These are phyloP conservation scores for Chondrostereum purpureum DNA, from an alignment of 1,284 basidiomycete species.

Conservation along the genomic window DNA sequence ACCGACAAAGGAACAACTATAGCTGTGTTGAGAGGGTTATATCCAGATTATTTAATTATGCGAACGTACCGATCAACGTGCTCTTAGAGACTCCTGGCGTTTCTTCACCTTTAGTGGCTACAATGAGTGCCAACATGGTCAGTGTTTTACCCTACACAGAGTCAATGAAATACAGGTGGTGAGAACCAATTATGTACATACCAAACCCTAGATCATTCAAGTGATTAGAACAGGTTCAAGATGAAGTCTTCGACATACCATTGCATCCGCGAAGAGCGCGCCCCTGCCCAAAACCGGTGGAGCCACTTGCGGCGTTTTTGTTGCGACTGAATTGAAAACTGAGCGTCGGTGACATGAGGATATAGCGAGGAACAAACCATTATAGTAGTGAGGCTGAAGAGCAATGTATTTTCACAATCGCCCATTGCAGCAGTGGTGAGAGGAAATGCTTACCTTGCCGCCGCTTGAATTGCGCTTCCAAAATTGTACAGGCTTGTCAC, in stretches of 20 bases:
- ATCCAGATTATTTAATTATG: no score
- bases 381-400: conserved; percentile 57
- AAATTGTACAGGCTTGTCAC: conserved; percentile 78
- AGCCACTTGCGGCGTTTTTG: conserved; percentile 65
- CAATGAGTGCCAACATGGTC: conserved; percentile 70
- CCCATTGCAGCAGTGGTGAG: background rate
- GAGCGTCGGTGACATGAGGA: background rate
- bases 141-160: conserved; percentile 71
- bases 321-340: conserved; percentile 55
- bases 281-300: conserved; percentile 72
- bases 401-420: conserved; percentile 5
- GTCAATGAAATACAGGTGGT: background rate
- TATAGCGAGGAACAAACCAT: conserved; percentile 37
- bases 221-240: background rate
- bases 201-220: conserved; percentile 33
- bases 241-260: conserved; percentile 53
- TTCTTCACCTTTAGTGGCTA: conserved; percentile 67
- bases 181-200: conserved; percentile 14
- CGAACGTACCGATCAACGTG: conserved; percentile 66
- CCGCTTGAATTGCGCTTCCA: conserved; percentile 65
- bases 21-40: conserved; percentile 4
- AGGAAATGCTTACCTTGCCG: conserved; percentile 36
- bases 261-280: conserved; percentile 82
- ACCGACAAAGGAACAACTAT: conserved; percentile 83
- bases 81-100: conserved; percentile 50